A percentile compares a stretch with the other conserved stretches of the same genome.
Conservation (phyloP, 495 filamentous ascomycete genomes). For the Stereocaulon alpinum region DNA sequence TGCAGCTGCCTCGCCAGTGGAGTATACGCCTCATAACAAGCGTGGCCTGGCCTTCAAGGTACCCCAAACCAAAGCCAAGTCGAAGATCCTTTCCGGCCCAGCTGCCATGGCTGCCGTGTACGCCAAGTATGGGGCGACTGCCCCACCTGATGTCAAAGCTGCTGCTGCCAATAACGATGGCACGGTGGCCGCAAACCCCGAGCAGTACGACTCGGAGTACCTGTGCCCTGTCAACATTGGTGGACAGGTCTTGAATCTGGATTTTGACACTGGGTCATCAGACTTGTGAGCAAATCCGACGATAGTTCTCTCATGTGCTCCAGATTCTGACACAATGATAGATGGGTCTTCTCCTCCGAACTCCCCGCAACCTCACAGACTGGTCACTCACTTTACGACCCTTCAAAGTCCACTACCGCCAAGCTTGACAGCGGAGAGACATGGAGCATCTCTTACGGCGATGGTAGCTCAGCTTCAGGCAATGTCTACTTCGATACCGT, state of each 20-base stretch:
- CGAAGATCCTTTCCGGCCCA: conserved; percentile 33
- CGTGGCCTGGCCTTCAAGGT: conserved; percentile 31
- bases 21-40: conserved; percentile 8
- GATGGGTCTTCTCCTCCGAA: conserved; percentile 45
- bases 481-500: conserved; percentile 63
- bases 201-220: conserved; percentile 52
- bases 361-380: conserved; percentile 35
- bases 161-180: conserved; percentile 37
- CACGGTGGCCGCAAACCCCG: conserved; percentile 43
- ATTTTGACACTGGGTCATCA: conserved; percentile 67
- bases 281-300: conserved; percentile 49
- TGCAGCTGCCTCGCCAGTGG: conserved; percentile 10
- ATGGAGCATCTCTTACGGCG: conserved; percentile 65
- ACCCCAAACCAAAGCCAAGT: conserved; percentile 30
- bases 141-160: conserved; percentile 34
- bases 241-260: conserved; percentile 49
- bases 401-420: conserved; percentile 34
- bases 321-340: conserved; percentile 15
- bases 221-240: conserved; percentile 58
- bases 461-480: conserved; percentile 54
- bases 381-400: conserved; percentile 55
- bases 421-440: conserved; percentile 41
- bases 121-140: conserved; percentile 34
- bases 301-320: not conserved
- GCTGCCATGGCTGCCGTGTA: conserved; percentile 32